These are phyloP conservation scores for Phlegmacium glaucopus DNA, from an alignment of 768 basidiomycete genomes.

Conservation along the genomic window DNA sequence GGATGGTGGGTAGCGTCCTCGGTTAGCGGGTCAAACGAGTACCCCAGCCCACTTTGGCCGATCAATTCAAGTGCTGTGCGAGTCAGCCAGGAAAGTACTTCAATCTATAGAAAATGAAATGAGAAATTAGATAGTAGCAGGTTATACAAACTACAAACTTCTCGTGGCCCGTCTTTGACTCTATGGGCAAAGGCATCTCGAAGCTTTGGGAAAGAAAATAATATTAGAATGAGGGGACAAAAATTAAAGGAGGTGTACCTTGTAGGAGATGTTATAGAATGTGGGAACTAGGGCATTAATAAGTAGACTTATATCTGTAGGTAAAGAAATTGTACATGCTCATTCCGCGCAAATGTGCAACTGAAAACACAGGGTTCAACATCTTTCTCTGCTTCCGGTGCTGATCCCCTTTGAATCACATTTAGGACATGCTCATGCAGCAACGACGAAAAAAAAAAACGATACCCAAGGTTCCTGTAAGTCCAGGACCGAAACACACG, in stretches of 20 bases:
- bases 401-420: constrained; percentile 30
- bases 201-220: constrained; percentile 18
- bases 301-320: background rate
- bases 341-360: constrained; percentile 34
- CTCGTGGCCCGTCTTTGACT: constrained; percentile 25
- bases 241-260: constrained; percentile 15
- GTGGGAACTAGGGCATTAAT: constrained; percentile 26
- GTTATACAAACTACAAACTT: constrained; percentile 15
- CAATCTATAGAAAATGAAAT: constrained; percentile 18
- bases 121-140: background rate
- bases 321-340: constrained; percentile 15
- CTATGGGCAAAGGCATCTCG: constrained; percentile 19
- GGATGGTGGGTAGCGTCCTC: constrained; percentile 25
- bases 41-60: constrained; percentile 42
- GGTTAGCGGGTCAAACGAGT: constrained; percentile 35
- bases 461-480: constrained; percentile 20
- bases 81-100: constrained; percentile 32
- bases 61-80: constrained; percentile 47
- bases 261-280: constrained; percentile 31
- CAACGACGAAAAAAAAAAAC: background rate
- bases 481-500: constrained; percentile 18
- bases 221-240: background rate
- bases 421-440: background rate
- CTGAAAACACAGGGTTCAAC: constrained; percentile 37
- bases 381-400: constrained; percentile 38